Evolutionary conservation across 306 rosid species (phyloP).

Genomic region (Begonia loranthoides): DNA sequence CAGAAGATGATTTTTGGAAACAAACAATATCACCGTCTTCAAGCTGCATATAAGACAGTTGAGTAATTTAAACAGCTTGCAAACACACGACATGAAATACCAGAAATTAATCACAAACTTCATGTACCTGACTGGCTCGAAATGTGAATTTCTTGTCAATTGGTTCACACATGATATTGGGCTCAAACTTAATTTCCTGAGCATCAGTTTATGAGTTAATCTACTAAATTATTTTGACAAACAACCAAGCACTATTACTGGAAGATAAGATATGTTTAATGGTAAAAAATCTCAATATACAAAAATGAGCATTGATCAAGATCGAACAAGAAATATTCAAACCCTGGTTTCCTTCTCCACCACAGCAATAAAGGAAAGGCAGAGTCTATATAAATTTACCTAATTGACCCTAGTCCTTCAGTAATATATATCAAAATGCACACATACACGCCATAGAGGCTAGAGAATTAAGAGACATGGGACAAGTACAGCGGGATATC

Average conservation of each 20-base stretch:
- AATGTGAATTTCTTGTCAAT: constrained; percentile 78
- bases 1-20: constrained; percentile 56
- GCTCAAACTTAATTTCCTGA: constrained; percentile 96
- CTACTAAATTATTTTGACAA: neutral
- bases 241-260: too few relatives aligned
- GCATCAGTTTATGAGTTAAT: constrained; percentile 8
- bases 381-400: too few relatives aligned
- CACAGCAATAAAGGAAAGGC: too few relatives aligned
- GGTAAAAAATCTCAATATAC: too few relatives aligned
- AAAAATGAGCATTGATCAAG: neutral
- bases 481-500: too few relatives aligned
- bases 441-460: too few relatives aligned
- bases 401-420: too few relatives aligned
- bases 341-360: too few relatives aligned
- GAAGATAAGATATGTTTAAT: too few relatives aligned
- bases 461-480: too few relatives aligned
- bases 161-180: constrained; percentile 91
- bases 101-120: neutral
- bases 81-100: neutral
- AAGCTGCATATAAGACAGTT: constrained; percentile 33
- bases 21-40: constrained; percentile 96
- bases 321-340: neutral
- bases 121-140: constrained; percentile 74
- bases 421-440: too few relatives aligned
- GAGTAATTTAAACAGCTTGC: constrained; percentile 6